Base-by-base conservation (phyloP, 106 monocot genomes). In the Dendrobium chrysotoxum region DNA sequence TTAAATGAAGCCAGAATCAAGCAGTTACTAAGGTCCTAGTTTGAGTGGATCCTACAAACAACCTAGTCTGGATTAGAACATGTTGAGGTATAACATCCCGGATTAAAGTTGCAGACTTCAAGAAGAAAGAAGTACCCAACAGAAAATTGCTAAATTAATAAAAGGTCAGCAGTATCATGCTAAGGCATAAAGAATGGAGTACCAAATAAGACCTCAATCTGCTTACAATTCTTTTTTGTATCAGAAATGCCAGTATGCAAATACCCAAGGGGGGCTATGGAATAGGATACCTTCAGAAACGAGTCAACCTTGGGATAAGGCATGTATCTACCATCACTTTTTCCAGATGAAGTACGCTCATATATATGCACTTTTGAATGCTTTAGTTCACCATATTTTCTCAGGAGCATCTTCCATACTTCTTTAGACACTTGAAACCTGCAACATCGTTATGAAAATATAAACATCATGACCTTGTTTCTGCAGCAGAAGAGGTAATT, bases 401-500 rank as follows among this genome's bases (percentile, higher is more conserved):
- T 86, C 84, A 92, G 79, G 2, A 92, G 80, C 88, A 81, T 81
- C 82, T 88, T 92, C 92, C 92, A 92, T 55, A 90, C 58, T 77
- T 83, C 26, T 81, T 88, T 92, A 70, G 92, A 92, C 46, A 92
- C 88, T 83, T 90, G 89, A 85, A 90, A 92, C 79, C 92, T 92
- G 83, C 28, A 81, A 28, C 71, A 71, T 38, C 5, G 35, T 70
- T 70, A 35, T 35, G 35, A 70, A 38, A 70, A 70, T 11, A 12
- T 35, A 70, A 30, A 10, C 13, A 68, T 70, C 35, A 35, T 70
- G 70, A 70, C 70, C 13, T 35, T 70, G 13, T 35, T 70, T 70
- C 9, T 2, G 28, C 35, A 64, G 64, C 64, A 46, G 46, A 46
- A 11, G 46, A 9, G 9, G 46, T 46, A 46, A 46, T 9, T 46